Evolutionary conservation across 768 basidiomycete species (phyloP).

Genomic region (Tulasnella sp.): DNA sequence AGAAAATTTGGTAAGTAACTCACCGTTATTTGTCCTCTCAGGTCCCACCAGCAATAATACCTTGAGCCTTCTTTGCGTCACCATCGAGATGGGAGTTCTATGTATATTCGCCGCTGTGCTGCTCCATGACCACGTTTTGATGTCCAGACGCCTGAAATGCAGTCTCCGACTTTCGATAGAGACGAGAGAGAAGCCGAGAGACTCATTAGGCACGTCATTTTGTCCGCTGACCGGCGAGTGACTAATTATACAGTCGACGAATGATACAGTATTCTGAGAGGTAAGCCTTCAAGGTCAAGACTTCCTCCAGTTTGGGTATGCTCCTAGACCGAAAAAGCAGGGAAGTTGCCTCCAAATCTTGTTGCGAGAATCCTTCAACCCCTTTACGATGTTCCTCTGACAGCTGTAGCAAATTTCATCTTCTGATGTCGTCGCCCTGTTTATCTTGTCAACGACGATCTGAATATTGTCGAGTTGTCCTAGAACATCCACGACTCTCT

Average conservation of each 20-base stretch:
- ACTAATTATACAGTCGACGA: neutral
- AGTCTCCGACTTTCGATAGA: too few relatives aligned
- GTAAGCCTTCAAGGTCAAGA: neutral
- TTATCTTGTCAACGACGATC: neutral
- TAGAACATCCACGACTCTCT: neutral
- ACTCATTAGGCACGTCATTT: too few relatives aligned
- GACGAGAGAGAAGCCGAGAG: too few relatives aligned
- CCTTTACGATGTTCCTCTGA: neutral
- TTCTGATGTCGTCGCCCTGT: neutral
- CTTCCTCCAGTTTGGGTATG: neutral
- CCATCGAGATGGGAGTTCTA: too few relatives aligned
- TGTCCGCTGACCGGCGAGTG: too few relatives aligned
- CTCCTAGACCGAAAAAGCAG: neutral
- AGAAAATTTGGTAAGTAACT: too few relatives aligned
- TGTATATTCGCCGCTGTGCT: too few relatives aligned
- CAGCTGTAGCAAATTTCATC: neutral
- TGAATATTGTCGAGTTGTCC: neutral
- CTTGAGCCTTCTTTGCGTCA: too few relatives aligned
- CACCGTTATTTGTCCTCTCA: too few relatives aligned
- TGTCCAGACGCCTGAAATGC: too few relatives aligned
- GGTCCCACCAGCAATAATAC: too few relatives aligned
- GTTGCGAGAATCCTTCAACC: neutral
- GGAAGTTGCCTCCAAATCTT: neutral
- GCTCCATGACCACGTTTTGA: too few relatives aligned
- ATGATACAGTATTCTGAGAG: neutral